A percentile compares a stretch with the other conserved stretches of the same genome.
Evolutionary conservation across 345 rosid genomes (phyloP).

Genomic region (Melaleuca quinquenervia): DNA sequence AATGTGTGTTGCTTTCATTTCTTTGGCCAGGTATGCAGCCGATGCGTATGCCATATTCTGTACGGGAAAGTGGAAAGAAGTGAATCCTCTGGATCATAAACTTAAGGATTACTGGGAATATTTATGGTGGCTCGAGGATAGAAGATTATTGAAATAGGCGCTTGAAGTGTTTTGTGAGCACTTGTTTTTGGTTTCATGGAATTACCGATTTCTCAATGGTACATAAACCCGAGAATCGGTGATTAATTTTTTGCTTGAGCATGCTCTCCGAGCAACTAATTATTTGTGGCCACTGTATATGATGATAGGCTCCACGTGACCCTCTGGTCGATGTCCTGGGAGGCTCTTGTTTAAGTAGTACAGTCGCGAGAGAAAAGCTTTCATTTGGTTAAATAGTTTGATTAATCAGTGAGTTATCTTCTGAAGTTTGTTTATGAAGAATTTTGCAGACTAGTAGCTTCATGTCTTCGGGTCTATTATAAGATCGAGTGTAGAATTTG

Average conservation of each 20-base stretch:
- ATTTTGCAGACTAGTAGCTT: too few species aligned
- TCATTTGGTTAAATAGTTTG: not conserved
- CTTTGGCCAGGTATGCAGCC: slow-evolving; percentile 57
- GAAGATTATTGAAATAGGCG: not conserved
- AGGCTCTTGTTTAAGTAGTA: not conserved
- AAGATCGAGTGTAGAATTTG: too few species aligned
- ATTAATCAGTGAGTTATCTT: not conserved
- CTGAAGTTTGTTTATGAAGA: not conserved
- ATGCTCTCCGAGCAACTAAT: not conserved
- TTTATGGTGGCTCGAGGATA: slow-evolving; percentile 8
- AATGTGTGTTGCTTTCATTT: not conserved
- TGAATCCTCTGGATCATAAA: slow-evolving; percentile 58
- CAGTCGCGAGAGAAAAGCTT: not conserved
- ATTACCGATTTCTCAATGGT: not conserved
- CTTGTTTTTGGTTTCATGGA: not conserved
- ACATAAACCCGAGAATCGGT: not conserved
- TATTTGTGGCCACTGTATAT: not conserved
- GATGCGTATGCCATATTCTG: slow-evolving; percentile 91
- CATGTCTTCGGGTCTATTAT: too few species aligned
- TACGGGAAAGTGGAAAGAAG: slow-evolving; percentile 64
- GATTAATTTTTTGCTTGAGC: not conserved
- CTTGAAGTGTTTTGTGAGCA: not conserved
- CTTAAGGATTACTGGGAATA: slow-evolving; percentile 66
- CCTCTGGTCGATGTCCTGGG: not conserved
- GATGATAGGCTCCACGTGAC: not conserved